Evolutionary conservation across 2,329 filamentous ascomycete species (phyloP), one percentile per base, ranked within the genome.

Genomic region (Xylaria sp.): DNA sequence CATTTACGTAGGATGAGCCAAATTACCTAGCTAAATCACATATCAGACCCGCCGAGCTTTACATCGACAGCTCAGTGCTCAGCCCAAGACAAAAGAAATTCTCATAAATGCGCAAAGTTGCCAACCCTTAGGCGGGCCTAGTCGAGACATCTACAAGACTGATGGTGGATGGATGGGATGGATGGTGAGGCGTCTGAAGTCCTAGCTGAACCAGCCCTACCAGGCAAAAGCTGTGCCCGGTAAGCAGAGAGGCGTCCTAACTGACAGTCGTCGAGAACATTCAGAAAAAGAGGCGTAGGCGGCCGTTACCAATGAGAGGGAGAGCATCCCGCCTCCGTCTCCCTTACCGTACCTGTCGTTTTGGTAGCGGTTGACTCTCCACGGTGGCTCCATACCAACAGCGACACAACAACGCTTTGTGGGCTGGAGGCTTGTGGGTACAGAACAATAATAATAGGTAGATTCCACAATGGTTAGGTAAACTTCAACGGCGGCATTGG

Each of bases 191-290:
- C 66, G 56, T 58, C 58, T 39, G 32, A 50, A 48, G 66, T 66
- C 69, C 69, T 69, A 70, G 69, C 69, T 70, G 69, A 69, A 30
- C 60, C 69, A 70, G 69, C 69, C 69, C 58, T 70, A 69, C 66
- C 53, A 61, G 58, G 50, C 61, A 68, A 34, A 21, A 56, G 32
- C 58, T 51, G 27, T 56, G 8, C 32, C 3, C 60, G 39, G 51
- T 61, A 61, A 64, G 68, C 55, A 60, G 42, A 60, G 39, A 59
- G 51, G 47, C 45, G 21, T 45, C 11, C 53, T 47, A 54, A 27
- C 27, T 56, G 51, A 61, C 19, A 61, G 24, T 30, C 19, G 30
- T 55, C 54, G 39, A 59, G 39, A 58, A 63, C 51, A 47, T 51
- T 53, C 51, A 64, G 36, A 42, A 12, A 42, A n/a, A 27, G 39